Percentiles rank a stretch among this genome's conserved stretches.
These are phyloP conservation scores for Zygoascus ofunaensis DNA, from an alignment of 805 yeast species.

Conservation along the genomic window DNA sequence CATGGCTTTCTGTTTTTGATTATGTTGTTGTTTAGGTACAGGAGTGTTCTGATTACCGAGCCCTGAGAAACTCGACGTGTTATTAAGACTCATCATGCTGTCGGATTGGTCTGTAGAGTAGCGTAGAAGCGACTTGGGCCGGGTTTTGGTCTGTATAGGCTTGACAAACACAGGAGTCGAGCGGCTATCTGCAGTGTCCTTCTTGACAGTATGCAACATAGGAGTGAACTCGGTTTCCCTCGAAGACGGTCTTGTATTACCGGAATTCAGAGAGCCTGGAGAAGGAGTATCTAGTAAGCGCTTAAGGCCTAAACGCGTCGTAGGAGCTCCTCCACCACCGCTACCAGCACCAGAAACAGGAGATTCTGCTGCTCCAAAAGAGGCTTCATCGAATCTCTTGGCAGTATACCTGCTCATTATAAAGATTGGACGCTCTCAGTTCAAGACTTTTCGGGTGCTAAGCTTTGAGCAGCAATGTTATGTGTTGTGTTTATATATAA, in stretches of 20 bases:
- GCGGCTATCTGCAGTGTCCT: neutral
- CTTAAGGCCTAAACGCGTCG: neutral
- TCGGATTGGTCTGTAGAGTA: conserved; percentile 5
- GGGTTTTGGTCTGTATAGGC: conserved; percentile 1
- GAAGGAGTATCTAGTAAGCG: conserved; percentile 4
- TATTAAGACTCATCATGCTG: conserved; percentile 12
- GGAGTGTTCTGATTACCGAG: neutral
- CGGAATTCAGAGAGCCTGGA: neutral
- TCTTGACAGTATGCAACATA: conserved; percentile 12
- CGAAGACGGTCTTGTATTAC: neutral
- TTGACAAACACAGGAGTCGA: conserved; percentile 1
- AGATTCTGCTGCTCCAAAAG: too few species aligned
- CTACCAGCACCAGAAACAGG: too few species aligned
- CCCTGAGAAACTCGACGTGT: neutral
- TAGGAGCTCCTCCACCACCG: too few species aligned
- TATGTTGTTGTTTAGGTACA: neutral
- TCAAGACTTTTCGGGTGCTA: too few species aligned
- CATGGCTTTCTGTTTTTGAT: conserved; percentile 5
- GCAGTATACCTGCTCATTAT: too few species aligned
- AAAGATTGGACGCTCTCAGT: too few species aligned
- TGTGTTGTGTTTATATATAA: too few species aligned
- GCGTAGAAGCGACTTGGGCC: conserved; percentile 9
- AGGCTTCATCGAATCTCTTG: too few species aligned
- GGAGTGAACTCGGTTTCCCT: conserved; percentile 14
- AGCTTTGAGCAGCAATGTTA: too few species aligned